phyloP scores from a whole-genome alignment of 2,329 filamentous ascomycete species.

The Claviceps humidiphila region DNA sequence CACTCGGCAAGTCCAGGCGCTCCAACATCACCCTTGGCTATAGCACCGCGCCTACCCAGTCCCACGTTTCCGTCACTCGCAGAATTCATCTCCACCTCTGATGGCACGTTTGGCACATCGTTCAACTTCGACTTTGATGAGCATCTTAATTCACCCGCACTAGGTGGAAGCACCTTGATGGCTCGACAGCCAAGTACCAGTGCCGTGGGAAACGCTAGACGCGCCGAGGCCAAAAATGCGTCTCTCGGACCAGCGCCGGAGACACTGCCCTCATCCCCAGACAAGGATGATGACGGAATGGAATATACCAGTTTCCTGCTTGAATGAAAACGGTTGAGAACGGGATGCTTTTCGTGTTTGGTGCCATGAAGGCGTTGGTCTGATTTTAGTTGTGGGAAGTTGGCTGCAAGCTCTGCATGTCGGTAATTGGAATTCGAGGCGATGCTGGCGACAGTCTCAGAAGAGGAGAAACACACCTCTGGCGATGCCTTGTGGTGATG shows the following conservation, averaged over 20 bases:
- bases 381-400: too few species aligned
- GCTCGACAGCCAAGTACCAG: constrained; percentile 2
- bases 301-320: too few species aligned
- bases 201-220: constrained; percentile 6
- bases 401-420: too few species aligned
- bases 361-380: too few species aligned
- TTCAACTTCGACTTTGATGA: constrained; percentile 17
- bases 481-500: too few species aligned
- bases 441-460: too few species aligned
- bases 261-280: constrained; percentile 12
- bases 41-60: constrained; percentile 21
- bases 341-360: too few species aligned
- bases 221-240: constrained; percentile 19
- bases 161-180: constrained; percentile 2
- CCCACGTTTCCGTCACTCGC: constrained; percentile 23
- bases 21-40: constrained; percentile 16
- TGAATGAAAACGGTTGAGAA: too few species aligned
- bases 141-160: neutral
- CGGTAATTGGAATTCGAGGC: too few species aligned
- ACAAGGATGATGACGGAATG: neutral
- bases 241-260: constrained; percentile 19
- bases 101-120: constrained; percentile 17
- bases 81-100: constrained; percentile 20
- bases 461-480: too few species aligned
- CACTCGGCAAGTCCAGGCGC: constrained; percentile 4